Base-by-base conservation (phyloP, 2,329 filamentous ascomycete genomes). In the Penicillium sp. region DNA sequence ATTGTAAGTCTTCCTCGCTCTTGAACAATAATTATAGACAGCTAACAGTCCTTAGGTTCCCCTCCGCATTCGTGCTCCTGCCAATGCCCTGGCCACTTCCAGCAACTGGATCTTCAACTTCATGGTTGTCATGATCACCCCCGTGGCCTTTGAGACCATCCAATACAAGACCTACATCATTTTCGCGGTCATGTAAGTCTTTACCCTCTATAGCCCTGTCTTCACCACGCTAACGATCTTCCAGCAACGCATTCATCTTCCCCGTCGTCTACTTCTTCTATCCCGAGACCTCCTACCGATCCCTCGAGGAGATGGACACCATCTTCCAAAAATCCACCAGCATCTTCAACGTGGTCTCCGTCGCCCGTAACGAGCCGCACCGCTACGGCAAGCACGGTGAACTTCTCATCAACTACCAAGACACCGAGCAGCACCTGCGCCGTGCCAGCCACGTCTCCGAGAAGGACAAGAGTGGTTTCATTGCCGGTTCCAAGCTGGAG, bases 231-330 rank as follows among this genome's bases (percentile, higher is more conserved):
- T 54, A 40, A 46, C 13, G 23, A 3, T 44, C 6, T 10, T 27
- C 11, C 9, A 69, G 67, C 53, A 78, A 78, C 56, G 74, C 74
- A 6, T 69, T 71, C 56, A 77, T 78, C 58, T 67, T 79, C 28
- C 77, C 77, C 0, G 70, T 73, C 4, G 74, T 78, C 40, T 81
- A 79, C 65, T 76, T 79, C 63, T 78, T 80, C 69, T 80, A 78
- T 58, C 78, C 78, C 0, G 78, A 81, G 53, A 81, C 77, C 1
- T 77, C 76, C 6, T 76, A 74, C 51, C 74, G 77, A 13, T 77
- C 73, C 11, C 71, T 86, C 20, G 83, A 86, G 64, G 83, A 86
- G 63, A 79, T 86, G 63, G 83, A 86, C 56, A 74, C 77, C 46
- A 81, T 86, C 52, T 83, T 84, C 69, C 70, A 73, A 58, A 77